Evolutionary conservation across 2,329 filamentous ascomycete genomes (phyloP), one percentile per base, ranked within the genome.

Genomic region (Dothidotthia symphoricarpi): DNA sequence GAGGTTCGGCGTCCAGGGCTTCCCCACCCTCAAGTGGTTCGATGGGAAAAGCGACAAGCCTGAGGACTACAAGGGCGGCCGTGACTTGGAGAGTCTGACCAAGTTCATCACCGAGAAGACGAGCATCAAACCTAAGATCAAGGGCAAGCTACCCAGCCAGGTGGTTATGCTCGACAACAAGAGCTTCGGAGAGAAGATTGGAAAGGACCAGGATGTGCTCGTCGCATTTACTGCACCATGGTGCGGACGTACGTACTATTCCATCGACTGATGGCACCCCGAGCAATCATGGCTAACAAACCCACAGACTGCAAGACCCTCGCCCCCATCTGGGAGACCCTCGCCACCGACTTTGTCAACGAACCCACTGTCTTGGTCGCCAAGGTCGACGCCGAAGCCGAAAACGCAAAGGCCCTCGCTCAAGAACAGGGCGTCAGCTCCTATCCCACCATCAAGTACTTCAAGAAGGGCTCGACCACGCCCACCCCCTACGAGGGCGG

Each of bases 391-490:
- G 90, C 88, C 62, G 91, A 98, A 72, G 82, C 85, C 19, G 82
- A 87, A 57, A 88, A 88, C 69, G 81, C 85, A 69, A 96, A 95
- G 73, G 78, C 79, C 29, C 82, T 83, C 33, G 84, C 89, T 34
- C 70, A 81, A 63, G 81, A 83, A 34, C 83, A 93, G 64, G 88
- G 83, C 45, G 81, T 98, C 53, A 78, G 78, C 38, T 88, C 85
- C 24, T 98, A 94, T 77, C 93, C 93, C 33, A 98, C 93, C 47
- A 95, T 98, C 76, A 95, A 95, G 75, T 98, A 85, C 80, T 98
- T 96, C 80, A 80, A 88, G 54, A 86, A 85, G 67, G 90, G 89
- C 55, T 86, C 82, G 63, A 86, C 78, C 49, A 81, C 85, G 61
- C 69, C 82, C 30, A 77, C 83, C 56, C 64, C 75, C 30, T 98